Conservation (phyloP, 495 filamentous ascomycete species). For the Hypomontagnella monticulosa region DNA sequence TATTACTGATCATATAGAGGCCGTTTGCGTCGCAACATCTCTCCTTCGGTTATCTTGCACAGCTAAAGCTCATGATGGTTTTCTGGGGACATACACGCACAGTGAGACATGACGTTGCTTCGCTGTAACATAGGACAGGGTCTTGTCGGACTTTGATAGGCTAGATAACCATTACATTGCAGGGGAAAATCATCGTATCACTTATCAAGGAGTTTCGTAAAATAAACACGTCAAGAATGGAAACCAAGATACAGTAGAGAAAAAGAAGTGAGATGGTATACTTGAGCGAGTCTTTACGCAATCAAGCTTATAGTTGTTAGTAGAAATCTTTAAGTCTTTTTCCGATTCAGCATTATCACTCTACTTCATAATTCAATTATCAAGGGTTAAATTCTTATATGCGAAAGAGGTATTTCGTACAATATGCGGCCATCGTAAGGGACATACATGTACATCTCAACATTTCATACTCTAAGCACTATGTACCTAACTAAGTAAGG, state of each 20-base stretch:
- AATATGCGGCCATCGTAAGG: no score
- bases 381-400: neutral
- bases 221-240: conserved; percentile 5
- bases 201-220: conserved; percentile 26
- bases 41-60: neutral
- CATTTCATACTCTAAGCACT: no score
- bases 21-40: conserved; percentile 6
- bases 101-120: conserved; percentile 15
- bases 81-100: neutral
- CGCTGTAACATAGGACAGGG: conserved; percentile 25
- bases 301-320: no score
- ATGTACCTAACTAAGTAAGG: no score
- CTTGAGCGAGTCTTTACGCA: neutral
- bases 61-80: neutral
- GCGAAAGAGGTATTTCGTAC: no score
- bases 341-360: neutral
- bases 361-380: neutral
- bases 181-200: neutral
- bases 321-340: no score
- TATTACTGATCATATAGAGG: neutral
- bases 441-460: no score
- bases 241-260: neutral
- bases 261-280: neutral
- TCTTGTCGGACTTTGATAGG: conserved; percentile 2
- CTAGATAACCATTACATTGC: conserved; percentile 1